phyloP scores from a whole-genome alignment of 495 filamentous ascomycete genomes.

The Terfezia claveryi region DNA sequence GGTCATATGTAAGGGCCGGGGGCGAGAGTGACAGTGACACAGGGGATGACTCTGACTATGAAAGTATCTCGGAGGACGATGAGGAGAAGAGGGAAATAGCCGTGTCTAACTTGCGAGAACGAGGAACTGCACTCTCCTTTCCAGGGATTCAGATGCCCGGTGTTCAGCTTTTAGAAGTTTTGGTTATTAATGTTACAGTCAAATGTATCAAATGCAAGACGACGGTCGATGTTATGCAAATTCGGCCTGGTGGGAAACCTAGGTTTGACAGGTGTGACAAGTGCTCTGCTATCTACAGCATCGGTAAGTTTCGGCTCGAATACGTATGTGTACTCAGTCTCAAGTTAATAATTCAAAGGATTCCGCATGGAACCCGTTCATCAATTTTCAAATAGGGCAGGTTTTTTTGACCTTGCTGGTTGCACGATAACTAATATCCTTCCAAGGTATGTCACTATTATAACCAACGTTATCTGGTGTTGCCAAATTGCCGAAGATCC shows the following conservation, averaged over 20 bases:
- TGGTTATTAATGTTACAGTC: constrained; percentile 43
- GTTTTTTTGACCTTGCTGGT: constrained; percentile 62
- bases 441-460: constrained; percentile 32
- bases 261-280: constrained; percentile 44
- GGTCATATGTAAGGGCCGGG: constrained; percentile 29
- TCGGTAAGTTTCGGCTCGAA: constrained; percentile 22
- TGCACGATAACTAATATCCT: constrained; percentile 63
- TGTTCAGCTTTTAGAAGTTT: constrained; percentile 59
- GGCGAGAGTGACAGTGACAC: constrained; percentile 23
- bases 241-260: constrained; percentile 25
- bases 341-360: constrained; percentile 18
- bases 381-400: constrained; percentile 48
- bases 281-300: constrained; percentile 45
- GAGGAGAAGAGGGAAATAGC: constrained; percentile 29
- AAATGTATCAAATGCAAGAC: constrained; percentile 78
- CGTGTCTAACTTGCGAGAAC: constrained; percentile 24
- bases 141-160: constrained; percentile 60
- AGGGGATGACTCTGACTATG: constrained; percentile 27
- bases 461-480: too few relatives aligned
- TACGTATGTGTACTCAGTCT: background rate
- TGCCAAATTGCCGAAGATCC: too few relatives aligned
- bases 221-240: constrained; percentile 42
- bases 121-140: constrained; percentile 61
- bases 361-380: constrained; percentile 64
- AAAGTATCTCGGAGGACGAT: constrained; percentile 19